Evolutionary conservation across 345 rosid species (phyloP).

Genomic region (Gossypium rotundifolium): DNA sequence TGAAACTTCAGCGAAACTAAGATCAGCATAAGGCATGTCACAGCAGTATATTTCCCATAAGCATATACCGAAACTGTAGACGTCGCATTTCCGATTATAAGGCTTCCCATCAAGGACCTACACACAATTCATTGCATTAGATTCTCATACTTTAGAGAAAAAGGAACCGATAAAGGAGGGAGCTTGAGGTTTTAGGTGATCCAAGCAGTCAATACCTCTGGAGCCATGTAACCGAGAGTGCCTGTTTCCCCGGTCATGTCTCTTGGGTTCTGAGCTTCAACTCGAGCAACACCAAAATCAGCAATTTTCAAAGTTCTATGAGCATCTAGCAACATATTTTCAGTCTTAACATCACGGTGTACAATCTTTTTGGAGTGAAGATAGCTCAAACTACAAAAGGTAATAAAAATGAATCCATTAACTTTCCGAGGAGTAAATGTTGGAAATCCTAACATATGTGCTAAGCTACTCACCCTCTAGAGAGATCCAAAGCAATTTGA

Average conservation of each 20-base stretch:
- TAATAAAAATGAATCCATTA: not conserved
- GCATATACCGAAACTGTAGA: slow-evolving; percentile 82
- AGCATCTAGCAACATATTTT: slow-evolving; percentile 68
- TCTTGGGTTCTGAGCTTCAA: slow-evolving; percentile 83
- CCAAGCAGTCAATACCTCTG: slow-evolving; percentile 47
- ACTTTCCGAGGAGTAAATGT: not conserved
- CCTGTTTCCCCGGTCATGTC: slow-evolving; percentile 94
- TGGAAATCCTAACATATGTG: not conserved
- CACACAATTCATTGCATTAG: slow-evolving; percentile 14
- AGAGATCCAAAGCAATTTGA: slow-evolving; percentile 71
- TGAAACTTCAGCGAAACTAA: slow-evolving; percentile 67
- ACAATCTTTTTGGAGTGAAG: slow-evolving; percentile 75
- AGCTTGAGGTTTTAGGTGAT: not conserved
- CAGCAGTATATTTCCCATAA: slow-evolving; percentile 88
- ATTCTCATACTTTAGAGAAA: not conserved
- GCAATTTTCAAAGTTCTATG: slow-evolving; percentile 64
- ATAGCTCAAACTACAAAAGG: slow-evolving; percentile 53
- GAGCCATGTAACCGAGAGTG: slow-evolving; percentile 85
- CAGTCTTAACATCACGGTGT: slow-evolving; percentile 76
- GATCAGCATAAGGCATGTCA: slow-evolving; percentile 73
- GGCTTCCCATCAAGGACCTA: slow-evolving; percentile 85
- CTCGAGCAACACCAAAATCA: slow-evolving; percentile 84
- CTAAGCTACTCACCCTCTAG: slow-evolving; percentile 52
- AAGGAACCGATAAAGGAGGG: not conserved
- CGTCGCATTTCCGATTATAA: slow-evolving; percentile 76